phyloP scores from a whole-genome alignment of 148 eudicot species.

The Chenopodium suecicum region DNA sequence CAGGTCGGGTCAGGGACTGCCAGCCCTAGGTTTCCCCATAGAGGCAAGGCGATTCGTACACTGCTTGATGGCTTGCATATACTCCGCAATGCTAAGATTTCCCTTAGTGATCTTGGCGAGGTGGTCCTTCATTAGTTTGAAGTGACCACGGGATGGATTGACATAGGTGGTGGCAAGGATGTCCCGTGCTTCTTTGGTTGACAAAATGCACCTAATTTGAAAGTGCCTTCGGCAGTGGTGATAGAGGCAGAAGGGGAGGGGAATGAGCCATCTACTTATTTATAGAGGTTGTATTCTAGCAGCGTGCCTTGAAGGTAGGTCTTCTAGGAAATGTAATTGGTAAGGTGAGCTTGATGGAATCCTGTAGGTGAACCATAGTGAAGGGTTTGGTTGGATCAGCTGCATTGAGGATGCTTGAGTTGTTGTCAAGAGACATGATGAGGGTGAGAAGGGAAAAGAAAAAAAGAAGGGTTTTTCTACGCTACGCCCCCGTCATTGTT shows the following conservation, averaged over 20 bases:
- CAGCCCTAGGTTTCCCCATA: not conserved
- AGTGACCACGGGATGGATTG: conserved; percentile 4
- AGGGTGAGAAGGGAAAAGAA: no score
- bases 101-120: not conserved
- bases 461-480: no score
- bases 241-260: not conserved
- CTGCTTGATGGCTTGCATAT: conserved; percentile 5
- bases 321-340: not conserved
- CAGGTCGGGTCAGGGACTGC: no score
- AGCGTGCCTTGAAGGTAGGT: not conserved
- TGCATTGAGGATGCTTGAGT: not conserved
- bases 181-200: not conserved
- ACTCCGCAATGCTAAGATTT: not conserved
- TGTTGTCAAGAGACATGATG: no score
- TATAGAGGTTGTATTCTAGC: not conserved
- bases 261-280: not conserved
- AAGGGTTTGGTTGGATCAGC: not conserved
- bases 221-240: no score
- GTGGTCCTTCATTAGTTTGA: not conserved
- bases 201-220: no score
- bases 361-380: not conserved
- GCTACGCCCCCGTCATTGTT: no score
- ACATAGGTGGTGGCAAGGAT: not conserved
- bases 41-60: not conserved
- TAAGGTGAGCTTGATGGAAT: not conserved